Conservation (phyloP, 331 rosid genomes). For the Acacia concinna region DNA sequence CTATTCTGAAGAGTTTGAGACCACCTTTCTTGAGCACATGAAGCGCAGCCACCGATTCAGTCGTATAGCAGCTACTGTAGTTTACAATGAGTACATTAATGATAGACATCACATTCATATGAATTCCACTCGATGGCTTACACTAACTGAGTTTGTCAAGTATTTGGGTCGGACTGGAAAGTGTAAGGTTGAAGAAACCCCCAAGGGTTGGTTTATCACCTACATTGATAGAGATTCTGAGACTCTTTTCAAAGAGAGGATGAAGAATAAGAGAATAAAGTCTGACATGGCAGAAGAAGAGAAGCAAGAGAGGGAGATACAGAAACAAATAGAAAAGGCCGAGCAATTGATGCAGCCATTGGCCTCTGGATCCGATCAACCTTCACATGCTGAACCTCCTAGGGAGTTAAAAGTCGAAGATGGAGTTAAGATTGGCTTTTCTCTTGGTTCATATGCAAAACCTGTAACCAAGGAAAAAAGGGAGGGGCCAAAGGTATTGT, state of each 20-base stretch:
- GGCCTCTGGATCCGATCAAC: constrained; percentile 36
- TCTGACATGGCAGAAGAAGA: constrained; percentile 76
- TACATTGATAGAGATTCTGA: constrained; percentile 73
- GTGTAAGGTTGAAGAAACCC: constrained; percentile 92
- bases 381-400: constrained; percentile 33
- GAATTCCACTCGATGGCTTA: constrained; percentile 87
- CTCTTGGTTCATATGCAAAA: constrained; percentile 56
- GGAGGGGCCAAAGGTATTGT: constrained; percentile 48
- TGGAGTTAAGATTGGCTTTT: constrained; percentile 75
- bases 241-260: constrained; percentile 72
- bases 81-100: constrained; percentile 83
- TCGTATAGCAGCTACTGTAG: constrained; percentile 86
- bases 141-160: constrained; percentile 83
- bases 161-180: constrained; percentile 76
- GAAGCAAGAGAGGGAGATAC: constrained; percentile 85
- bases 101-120: constrained; percentile 83
- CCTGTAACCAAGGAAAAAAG: constrained; percentile 43
- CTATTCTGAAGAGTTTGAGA: constrained; percentile 79
- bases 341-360: constrained; percentile 46
- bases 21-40: constrained; percentile 72
- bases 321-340: constrained; percentile 78
- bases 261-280: constrained; percentile 65
- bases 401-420: constrained; percentile 61
- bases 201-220: constrained; percentile 92
- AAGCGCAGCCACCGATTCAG: constrained; percentile 83